Evolutionary conservation across 352 stramenopile species (phyloP), one percentile per base, ranked within the genome.

Genomic region (Discostella stelligera): DNA sequence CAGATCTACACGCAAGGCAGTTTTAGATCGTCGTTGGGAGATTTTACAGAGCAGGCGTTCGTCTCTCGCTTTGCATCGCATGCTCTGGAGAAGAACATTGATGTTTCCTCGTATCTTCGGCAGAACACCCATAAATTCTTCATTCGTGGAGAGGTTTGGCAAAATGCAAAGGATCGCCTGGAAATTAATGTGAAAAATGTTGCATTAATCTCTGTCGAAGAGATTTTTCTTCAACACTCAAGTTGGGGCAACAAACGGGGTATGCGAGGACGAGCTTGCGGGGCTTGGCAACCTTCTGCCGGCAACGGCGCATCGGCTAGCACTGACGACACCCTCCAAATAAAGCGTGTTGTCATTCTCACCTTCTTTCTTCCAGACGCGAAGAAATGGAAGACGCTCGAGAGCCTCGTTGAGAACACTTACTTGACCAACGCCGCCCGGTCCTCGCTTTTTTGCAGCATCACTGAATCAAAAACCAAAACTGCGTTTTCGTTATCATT

Each of bases 11-110:
- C 89, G 32, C 74, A 68, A 30, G 81, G 79, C 23, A 52, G 6
- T 13, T 88, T 91, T 73, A 48, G 73, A 62, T 21, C 66, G n/a
- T 18, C 48, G 4, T 44, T 30, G 21, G 14, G 6, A 25, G 54
- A 64, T 21, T 46, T 76, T 14, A 60, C 73, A 25, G 59, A 83
- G 8, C 30, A 21, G 46, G 6, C 20, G 21, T 85, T 90, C 66
- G 65, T 86, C 52, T 50, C 77, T 32, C 69, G 83, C 39, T 77
- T 91, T 13, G 23, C 85, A 18, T 91, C 85, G n/a, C 90, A 86
- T 70, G 58, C 65, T 7, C 62, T 82, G 41, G 83, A 89, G 53
- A 85, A 83, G 27, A 52, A 84, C 16, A 67, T 86, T 44, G 70
- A 77, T 55, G 48, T 88, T 56, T 72, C 69, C 21, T 84, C 61